Base-by-base conservation (phyloP, 2,329 filamentous ascomycete genomes). In the Tolypocladium album region DNA sequence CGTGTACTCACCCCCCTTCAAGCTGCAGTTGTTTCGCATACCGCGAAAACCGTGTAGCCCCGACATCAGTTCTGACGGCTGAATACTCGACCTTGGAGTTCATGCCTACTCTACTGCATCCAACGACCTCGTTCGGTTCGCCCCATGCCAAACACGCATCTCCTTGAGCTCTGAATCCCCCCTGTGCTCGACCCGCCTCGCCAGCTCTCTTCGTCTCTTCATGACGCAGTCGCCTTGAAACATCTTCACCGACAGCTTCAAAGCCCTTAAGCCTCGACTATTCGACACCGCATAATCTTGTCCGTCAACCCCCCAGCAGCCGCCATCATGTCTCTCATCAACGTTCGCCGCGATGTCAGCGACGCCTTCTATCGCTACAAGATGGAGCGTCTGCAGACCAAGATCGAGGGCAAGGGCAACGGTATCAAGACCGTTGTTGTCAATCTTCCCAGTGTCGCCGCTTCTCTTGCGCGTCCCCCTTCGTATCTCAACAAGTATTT, bases 341-440 rank as follows among this genome's bases (percentile, higher is more conserved):
- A 99, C 80, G 92, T 97, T 79, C 92, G 92, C 78, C 91, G 90
- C 79, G 93, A 97, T 89, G 88, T 96, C 81, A 88, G 88, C 82
- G 94, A 99, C 81, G 89, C 89, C 79, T 99, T 97, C 87, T 99
- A 99, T 82, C 94, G 94, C 77, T 99, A 99, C 88, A 99, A 99
- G 87, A 99, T 99, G 94, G 94, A 97, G 82, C 88, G 87, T 70
- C 82, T 99, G 74, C 91, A 96, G 83, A 96, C 94, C 76, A 99
- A 99, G 84, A 95, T 99, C 70, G 94, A 99, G 81, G 94, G 94
- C 79, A 99, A 99, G 80, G 94, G 94, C 68, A 99, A 99, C 81
- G 94, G 94, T 74, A 99, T 99, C 86, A 99, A 99, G 83, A 99
- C 68, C 70, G 94, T 99, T 72, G 88, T 99, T 69, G 91, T 96